These are phyloP conservation scores for Trichoderma oligosporum DNA, from an alignment of 2,329 filamentous ascomycete species.

Conservation along the genomic window DNA sequence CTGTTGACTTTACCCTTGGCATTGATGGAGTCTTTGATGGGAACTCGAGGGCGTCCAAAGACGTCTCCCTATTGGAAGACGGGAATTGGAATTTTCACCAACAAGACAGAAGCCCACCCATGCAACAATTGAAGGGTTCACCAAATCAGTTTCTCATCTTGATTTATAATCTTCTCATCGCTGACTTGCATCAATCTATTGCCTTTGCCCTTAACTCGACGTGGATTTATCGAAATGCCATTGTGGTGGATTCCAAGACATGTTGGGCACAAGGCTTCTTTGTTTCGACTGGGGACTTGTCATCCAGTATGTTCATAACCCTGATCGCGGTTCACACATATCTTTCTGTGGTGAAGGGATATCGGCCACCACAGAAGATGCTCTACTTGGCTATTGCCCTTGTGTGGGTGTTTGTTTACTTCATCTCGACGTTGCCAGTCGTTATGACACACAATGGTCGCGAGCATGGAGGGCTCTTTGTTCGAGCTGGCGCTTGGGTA, in stretches of 20 bases:
- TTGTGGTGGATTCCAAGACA: conserved; percentile 50
- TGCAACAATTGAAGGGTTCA: conserved; percentile 32
- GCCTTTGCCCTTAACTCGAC: conserved; percentile 61
- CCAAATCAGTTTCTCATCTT: conserved; percentile 66
- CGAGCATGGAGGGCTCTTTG: conserved; percentile 49
- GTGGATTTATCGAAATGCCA: conserved; percentile 52
- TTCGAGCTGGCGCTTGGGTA: conserved; percentile 63
- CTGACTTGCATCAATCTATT: conserved; percentile 62
- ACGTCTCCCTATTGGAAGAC: not conserved
- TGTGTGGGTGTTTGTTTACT: conserved; percentile 58
- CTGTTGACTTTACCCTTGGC: conserved; percentile 34
- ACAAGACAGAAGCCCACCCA: not conserved
- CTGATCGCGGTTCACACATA: conserved; percentile 65
- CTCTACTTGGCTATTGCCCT: conserved; percentile 48
- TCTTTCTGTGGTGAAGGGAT: conserved; percentile 55
- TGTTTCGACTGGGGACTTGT: conserved; percentile 61
- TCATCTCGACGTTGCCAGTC: conserved; percentile 52
- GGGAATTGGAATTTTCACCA: not conserved
- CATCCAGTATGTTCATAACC: conserved; percentile 64
- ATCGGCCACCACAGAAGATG: conserved; percentile 45
- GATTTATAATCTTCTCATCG: conserved; percentile 65
- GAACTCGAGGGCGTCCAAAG: not conserved
- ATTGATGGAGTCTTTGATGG: conserved; percentile 36
- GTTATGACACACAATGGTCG: conserved; percentile 42
- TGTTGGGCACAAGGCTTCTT: conserved; percentile 68